phyloP scores from a whole-genome alignment of 495 filamentous ascomycete genomes.

The Neurospora terricola region DNA sequence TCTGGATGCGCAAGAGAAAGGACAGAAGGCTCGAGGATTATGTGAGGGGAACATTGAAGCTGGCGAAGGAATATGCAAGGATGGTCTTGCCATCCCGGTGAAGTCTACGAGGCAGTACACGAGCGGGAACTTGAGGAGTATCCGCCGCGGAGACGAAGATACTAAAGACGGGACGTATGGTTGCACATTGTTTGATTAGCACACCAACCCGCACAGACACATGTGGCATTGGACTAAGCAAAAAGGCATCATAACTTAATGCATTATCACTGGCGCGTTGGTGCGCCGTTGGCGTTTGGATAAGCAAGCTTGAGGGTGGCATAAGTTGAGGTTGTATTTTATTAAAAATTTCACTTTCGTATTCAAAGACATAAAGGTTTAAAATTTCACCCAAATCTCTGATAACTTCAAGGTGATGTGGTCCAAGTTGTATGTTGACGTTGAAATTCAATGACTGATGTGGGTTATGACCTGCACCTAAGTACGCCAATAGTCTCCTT shows the following conservation, averaged over 20 bases:
- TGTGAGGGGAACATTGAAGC: conserved; percentile 53
- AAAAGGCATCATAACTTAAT: neutral
- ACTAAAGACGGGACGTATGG: neutral
- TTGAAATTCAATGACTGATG: neutral
- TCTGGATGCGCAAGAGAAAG: conserved; percentile 71
- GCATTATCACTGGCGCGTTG: neutral
- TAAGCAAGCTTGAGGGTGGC: neutral
- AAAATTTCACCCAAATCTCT: neutral
- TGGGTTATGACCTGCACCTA: neutral
- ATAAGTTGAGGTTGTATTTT: neutral
- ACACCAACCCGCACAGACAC: neutral
- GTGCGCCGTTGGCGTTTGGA: neutral
- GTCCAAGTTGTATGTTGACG: neutral
- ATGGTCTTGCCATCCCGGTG: conserved; percentile 44
- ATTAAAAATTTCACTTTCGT: neutral
- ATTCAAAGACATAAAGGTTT: neutral
- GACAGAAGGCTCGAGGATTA: conserved; percentile 71
- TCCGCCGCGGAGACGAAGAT: neutral
- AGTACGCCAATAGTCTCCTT: neutral
- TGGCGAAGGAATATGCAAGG: conserved; percentile 49
- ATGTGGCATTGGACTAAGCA: neutral
- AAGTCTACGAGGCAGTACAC: conserved; percentile 6
- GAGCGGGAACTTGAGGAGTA: neutral
- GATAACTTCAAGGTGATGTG: neutral
- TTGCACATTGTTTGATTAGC: neutral